These are phyloP conservation scores for Anthracocystis walkeri DNA, from an alignment of 1,284 basidiomycete species.

Conservation along the genomic window DNA sequence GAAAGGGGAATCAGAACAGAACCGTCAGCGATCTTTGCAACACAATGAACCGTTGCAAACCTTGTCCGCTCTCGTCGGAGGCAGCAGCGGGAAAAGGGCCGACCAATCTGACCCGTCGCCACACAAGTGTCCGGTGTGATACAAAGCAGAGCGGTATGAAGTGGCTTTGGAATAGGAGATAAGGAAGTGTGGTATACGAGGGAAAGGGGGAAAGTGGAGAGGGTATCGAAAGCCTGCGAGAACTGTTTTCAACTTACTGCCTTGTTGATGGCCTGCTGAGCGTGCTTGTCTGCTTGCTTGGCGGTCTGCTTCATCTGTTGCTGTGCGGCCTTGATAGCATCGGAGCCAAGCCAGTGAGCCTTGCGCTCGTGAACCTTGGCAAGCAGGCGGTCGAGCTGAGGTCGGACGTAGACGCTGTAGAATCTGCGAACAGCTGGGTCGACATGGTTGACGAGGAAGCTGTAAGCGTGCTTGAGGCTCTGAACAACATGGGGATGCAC, in stretches of 20 bases:
- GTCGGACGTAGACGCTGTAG: slow-evolving; percentile 60
- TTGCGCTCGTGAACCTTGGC: slow-evolving; percentile 58
- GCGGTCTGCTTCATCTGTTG: slow-evolving; percentile 38
- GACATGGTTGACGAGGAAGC: slow-evolving; percentile 58
- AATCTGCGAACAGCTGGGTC: slow-evolving; percentile 53
- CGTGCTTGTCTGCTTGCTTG: slow-evolving; percentile 39
- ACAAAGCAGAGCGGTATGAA: not conserved
- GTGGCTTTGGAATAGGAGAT: not conserved
- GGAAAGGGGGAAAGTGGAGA: not conserved
- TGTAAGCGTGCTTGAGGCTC: slow-evolving; percentile 42
- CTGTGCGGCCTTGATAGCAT: slow-evolving; percentile 50
- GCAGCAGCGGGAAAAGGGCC: not conserved
- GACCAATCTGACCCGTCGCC: slow-evolving; percentile 2
- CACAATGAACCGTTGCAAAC: not conserved
- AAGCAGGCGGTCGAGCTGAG: slow-evolving; percentile 56
- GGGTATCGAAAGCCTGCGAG: not conserved
- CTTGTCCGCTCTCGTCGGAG: not conserved
- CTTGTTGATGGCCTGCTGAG: slow-evolving; percentile 41
- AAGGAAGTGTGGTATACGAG: not conserved
- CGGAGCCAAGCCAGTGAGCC: slow-evolving; percentile 52
- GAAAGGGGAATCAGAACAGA: slow-evolving; percentile 1
- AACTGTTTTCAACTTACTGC: slow-evolving; percentile 41
- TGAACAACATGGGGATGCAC: slow-evolving; percentile 60
- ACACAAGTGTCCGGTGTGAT: not conserved
- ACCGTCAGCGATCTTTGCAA: slow-evolving; percentile 5